Base-by-base conservation (phyloP, 1,284 basidiomycete genomes). In the Fistulinella cinereoalba region DNA sequence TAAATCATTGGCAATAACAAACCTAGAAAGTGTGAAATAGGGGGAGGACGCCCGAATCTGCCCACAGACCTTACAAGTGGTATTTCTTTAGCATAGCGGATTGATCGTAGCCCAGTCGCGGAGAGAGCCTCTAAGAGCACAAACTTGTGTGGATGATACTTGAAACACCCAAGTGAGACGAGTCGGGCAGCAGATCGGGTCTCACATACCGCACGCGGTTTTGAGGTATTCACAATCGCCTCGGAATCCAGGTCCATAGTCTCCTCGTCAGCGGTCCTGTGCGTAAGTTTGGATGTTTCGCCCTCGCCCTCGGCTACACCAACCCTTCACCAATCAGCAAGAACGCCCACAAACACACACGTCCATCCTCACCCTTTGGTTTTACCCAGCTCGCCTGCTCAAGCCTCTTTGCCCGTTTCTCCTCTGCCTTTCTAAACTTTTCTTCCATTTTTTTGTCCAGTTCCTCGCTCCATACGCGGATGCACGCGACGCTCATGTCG, bases 51-150 rank as follows among this genome's bases (percentile, higher is more conserved):
- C 29, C 21, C 23, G 16, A 24, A 29, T 28, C 49, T 19, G 4
- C 36, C 15, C 33, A 58, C 57, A 52, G 51, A 95, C 89, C 85
- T 90, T 52, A 95, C 80, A 31, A 89, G 77, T 1, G 96, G 94
- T 10, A 99, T 95, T 70, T 99, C 96, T 59, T 97, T 95, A 0
- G 96, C 96, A 65, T 99, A 99, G 25, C 96, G 89, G 53, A 99
- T 98, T 4, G 94, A 90, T 11, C 96, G 85, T 21, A 99, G 76
- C 21, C 96, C 96, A 0, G 97, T 99, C 0, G 96, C 96, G 15
- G 92, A 94, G 16, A 99, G 81, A 0, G 95, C 93, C 69, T 99
- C 96, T n/a, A 99, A 76, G 12, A 97, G 77, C 9, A 85, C 84
- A 59, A 95, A 84, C 53, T 81, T 84, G 55, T 84, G 77, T 0